Evolutionary conservation across 1,139 yeast species (phyloP), one percentile per base, ranked within the genome.

Genomic region (Candida buenavistaensis): DNA sequence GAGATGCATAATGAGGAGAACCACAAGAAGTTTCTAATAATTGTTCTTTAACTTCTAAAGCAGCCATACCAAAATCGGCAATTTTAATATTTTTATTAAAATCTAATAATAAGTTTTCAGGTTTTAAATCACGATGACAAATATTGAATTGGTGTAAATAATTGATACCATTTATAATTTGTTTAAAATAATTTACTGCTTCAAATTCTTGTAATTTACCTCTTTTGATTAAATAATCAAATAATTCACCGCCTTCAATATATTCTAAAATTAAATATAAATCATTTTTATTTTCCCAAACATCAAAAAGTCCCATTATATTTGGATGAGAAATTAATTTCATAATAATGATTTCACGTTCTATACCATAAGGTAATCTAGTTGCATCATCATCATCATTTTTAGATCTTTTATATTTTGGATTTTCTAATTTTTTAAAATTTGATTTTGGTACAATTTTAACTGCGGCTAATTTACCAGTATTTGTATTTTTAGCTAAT

Each of bases 51-150:
- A 95, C 82, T 59, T 92, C 98, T 32, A 92, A 68, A 2, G 98
- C 98, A n/a, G 99, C 98, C 98, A 92, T 94, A 26, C 99, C 99
- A 58, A 92, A 92, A 63, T 92, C 99, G 11, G 99, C 98, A 48
- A 92, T 90, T 58, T 92, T 92, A 59, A 92, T 89, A 57, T 87
- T 89, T 46, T 83, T 79, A 57, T 87, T 77, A 57, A 84, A 82
- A 63, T 94, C 98, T 31, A 92, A 68, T 32, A 92, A 67, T 47
- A 92, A 70, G 61, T 92, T 92, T 57, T 92, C 99, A 0, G 98
- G 98, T 58, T 92, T 92, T 54, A 92, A 72, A 57, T 92, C 99
- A 44, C 99, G 80, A 59, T 92, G 99, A 55, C 92, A 85, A 50
- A 92, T 92, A 56, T 92, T 92, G 57, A 92, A 81, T 51, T 86